Conservation (phyloP, 129 eudicot species). For the Glebionis coronaria region DNA sequence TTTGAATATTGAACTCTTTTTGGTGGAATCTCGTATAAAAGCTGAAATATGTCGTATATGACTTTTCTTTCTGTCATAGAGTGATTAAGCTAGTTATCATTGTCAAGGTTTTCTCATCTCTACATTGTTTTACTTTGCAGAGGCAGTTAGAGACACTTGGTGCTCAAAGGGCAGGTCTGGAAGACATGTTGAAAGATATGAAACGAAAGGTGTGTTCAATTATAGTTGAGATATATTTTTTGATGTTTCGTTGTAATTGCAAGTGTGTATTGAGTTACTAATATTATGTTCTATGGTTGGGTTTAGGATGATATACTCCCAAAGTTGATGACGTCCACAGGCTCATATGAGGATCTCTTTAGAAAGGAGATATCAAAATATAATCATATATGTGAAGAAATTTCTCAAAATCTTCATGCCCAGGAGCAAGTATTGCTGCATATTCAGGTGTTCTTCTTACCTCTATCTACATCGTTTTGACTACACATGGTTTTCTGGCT, state of each 20-base stretch:
- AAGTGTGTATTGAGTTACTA: too few species aligned
- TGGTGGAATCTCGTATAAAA: not conserved
- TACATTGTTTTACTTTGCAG: too few species aligned
- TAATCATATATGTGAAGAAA: too few species aligned
- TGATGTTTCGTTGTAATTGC: too few species aligned
- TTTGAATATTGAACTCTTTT: not conserved
- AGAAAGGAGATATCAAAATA: constrained; percentile 90
- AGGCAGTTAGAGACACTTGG: too few species aligned
- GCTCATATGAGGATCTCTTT: constrained; percentile 92
- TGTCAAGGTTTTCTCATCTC: too few species aligned
- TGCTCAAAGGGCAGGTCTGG: too few species aligned
- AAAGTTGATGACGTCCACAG: constrained; percentile 91
- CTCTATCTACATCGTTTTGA: too few species aligned
- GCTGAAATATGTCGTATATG: not conserved
- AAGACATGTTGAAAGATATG: constrained; percentile 99
- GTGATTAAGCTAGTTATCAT: not conserved
- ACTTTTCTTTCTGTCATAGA: not conserved
- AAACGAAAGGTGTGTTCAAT: constrained; percentile 73
- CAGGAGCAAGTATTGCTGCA: too few species aligned
- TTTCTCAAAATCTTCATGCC: too few species aligned
- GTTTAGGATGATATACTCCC: too few species aligned
- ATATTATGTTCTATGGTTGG: too few species aligned
- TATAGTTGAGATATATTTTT: constrained; percentile 1
- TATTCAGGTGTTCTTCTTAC: constrained; percentile 56
- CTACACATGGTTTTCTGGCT: not conserved